Base-by-base conservation (phyloP, 2,329 filamentous ascomycete genomes). In the Lecanicillium sp. region DNA sequence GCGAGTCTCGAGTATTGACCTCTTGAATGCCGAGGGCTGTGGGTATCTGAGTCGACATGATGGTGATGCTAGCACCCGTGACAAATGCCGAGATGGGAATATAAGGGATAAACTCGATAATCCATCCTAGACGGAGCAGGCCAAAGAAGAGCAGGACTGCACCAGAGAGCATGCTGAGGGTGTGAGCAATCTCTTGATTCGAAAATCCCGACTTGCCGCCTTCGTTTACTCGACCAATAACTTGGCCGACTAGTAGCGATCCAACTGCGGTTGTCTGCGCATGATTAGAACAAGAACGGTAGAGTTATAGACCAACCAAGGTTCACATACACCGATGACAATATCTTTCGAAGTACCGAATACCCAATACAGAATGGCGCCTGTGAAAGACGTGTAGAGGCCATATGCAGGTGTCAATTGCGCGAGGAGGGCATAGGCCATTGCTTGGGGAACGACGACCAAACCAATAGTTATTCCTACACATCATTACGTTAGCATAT, bases 321-420 rank as follows among this genome's bases (percentile, higher is more conserved):
- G 11, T 12, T 1, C 11, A 48, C 64, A 29, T 57, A 69, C 66
- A 18, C 84, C 84, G 42, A 89, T 88, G 9, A 84, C 87, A 55
- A 90, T 88, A 56, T 90, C 85, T 53, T 88, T 89, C 7, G 85
- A 89, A 0, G 84, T 89, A 27, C 83, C 85, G 54, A 89, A 89
- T 41, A 87, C 74, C 84, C 84, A 89, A 62, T 90, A 90, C 37
- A 87, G 69, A 37, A 87, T 62, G 22, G 86, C 83, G 36, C 85
- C 85, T 58, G 87, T 84, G 53, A 90, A 90, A 0, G 84, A 88
- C 0, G 85, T 86, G 60, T 90, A 90, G 0, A 90, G 66, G 27
- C 85, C 85, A 51, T 76, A 89, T 49, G 87, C 72, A 3, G 79
- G 71, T 0, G 71, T 68, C 13, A 90, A 65, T 30, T 78, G 66